Evolutionary conservation across 352 stramenopile genomes (phyloP).

Genomic region (Globisporangium ultimum): DNA sequence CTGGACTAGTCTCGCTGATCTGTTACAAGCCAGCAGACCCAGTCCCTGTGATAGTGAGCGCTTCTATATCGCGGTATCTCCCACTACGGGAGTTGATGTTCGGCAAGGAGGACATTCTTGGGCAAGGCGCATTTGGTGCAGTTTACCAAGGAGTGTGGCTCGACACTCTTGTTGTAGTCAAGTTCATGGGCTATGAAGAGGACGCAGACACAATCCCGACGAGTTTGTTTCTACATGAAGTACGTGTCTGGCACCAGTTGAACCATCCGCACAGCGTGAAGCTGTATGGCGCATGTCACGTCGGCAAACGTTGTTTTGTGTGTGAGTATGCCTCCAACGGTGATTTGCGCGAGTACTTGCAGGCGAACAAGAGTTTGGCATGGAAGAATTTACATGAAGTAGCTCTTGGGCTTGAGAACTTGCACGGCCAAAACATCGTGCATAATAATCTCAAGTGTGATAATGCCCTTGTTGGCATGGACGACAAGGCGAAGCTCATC

Average conservation of each 20-base stretch:
- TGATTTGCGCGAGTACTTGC: background rate
- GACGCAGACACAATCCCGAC: background rate
- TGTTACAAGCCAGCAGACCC: too few relatives aligned
- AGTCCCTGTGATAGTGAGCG: too few relatives aligned
- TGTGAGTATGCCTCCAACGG: background rate
- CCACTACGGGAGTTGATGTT: slow-evolving; percentile 4
- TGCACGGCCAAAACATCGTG: background rate
- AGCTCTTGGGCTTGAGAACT: background rate
- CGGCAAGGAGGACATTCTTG: background rate
- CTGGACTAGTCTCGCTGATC: too few relatives aligned
- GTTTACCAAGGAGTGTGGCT: slow-evolving; percentile 4
- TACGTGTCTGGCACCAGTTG: slow-evolving; percentile 1
- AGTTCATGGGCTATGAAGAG: slow-evolving; percentile 9
- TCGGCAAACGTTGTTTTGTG: slow-evolving; percentile 3
- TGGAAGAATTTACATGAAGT: slow-evolving; percentile 1
- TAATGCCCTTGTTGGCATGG: too few relatives aligned
- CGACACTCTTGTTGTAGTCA: slow-evolving; percentile 3
- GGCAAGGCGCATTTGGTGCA: slow-evolving; percentile 2
- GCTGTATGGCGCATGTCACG: background rate
- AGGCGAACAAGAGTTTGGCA: background rate
- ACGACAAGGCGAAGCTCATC: slow-evolving; percentile 1
- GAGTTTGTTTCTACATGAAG: background rate
- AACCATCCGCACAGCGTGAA: slow-evolving; percentile 4
- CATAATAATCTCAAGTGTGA: too few relatives aligned
- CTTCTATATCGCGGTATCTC: background rate